A percentile compares a stretch with the other conserved stretches of the same genome.
phyloP scores from a whole-genome alignment of 176 grass and related monocot species.

The Tillandsia fasciculata region DNA sequence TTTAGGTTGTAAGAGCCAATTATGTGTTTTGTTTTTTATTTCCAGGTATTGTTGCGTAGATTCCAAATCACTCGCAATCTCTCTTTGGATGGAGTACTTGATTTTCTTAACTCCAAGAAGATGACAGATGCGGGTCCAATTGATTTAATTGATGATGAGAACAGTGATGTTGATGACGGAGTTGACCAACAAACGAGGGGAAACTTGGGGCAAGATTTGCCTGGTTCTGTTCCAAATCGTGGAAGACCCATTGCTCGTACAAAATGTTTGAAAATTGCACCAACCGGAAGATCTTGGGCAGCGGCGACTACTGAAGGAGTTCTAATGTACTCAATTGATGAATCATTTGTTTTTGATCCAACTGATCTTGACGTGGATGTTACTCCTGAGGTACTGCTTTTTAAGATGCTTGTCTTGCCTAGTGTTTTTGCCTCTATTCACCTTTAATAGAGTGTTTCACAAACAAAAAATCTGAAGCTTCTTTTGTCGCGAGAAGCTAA shows the following conservation, averaged over 20 bases:
- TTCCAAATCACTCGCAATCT: slow-evolving; percentile 98
- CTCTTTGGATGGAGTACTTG: slow-evolving; percentile 89
- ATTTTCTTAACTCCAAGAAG: slow-evolving; percentile 94
- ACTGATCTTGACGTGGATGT: slow-evolving; percentile 96
- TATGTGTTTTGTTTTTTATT: slow-evolving; percentile 5
- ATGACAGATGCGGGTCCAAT: slow-evolving; percentile 89
- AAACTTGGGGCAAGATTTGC: slow-evolving; percentile 55
- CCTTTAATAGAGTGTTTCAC: no score
- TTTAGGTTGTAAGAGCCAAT: background rate
- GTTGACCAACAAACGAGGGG: slow-evolving; percentile 55
- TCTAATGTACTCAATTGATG: slow-evolving; percentile 75
- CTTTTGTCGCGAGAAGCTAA: no score
- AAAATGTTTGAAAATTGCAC: slow-evolving; percentile 86
- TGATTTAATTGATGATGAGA: slow-evolving; percentile 87
- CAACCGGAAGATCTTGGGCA: slow-evolving; percentile 87
- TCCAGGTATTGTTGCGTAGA: slow-evolving; percentile 75
- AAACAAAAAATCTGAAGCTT: background rate
- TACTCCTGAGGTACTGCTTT: slow-evolving; percentile 66
- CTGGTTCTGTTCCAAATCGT: slow-evolving; percentile 62
- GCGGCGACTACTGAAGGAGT: slow-evolving; percentile 96
- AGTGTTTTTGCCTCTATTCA: no score
- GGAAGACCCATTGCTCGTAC: slow-evolving; percentile 67
- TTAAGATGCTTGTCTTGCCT: background rate
- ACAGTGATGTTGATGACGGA: slow-evolving; percentile 77
- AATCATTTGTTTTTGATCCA: slow-evolving; percentile 86